Evolutionary conservation across 2,329 filamentous ascomycete species (phyloP), one percentile per base, ranked within the genome.

Genomic region (Phoma sp.): DNA sequence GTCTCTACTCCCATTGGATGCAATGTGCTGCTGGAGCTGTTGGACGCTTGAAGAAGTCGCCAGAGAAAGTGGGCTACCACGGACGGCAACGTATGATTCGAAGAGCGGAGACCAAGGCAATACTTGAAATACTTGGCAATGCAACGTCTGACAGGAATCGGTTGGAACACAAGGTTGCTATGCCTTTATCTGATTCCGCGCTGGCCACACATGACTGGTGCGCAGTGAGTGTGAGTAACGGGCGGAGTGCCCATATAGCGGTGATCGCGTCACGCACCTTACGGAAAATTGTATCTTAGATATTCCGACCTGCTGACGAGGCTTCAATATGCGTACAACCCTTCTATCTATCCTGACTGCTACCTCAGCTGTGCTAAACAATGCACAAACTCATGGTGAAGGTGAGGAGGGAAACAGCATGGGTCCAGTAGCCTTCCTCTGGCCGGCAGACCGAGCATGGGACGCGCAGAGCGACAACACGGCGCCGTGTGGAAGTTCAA

Each of bases 371-470:
- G 17, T 19, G 7, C 27, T 54, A 33, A 57, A 31, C n/a, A 36
- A n/a, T 29, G 65, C 61, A 8, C 62, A 68, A 32, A 61, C 57
- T 21, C 68, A 71, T 60, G 68, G 68, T 25, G 60, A 62, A n/a
- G 66, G 62, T n/a, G 67, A 60, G 37, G 65, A 69, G 38, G 70
- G 69, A n/a, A 53, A 25, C 6, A 50, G 32, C 8, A 84, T 84
- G 81, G 84, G 84, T 10, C 84, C 84, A 7, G 83, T 84, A 19
- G 83, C 82, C 9, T 85, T 88, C 67, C 75, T 87, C 71, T 88
- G 85, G 84, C 85, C 85, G 4, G 67, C 77, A 13, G 84, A 87
- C 69, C 77, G 85, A 46, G 74, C 76, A 36, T 88, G 84, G 84
- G 76, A 76, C 44, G 81, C 79, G 27, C 76, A 77, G 12, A 72